Evolutionary conservation across 169 alveolate species (phyloP), one percentile per base, ranked within the genome.

Genomic region (Plasmodium ovale): DNA sequence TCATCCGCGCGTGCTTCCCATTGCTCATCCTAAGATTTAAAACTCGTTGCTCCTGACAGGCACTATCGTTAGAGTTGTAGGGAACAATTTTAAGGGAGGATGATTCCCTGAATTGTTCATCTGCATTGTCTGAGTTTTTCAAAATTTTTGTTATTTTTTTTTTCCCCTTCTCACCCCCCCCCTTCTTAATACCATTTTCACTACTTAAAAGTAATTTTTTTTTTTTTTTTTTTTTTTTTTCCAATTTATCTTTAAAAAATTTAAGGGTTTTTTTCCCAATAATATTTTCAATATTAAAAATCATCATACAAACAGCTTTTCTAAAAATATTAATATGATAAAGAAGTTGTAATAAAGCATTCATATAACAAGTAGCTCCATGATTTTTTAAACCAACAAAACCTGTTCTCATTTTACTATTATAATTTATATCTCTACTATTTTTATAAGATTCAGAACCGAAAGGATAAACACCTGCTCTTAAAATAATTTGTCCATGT

Each of bases 311-410:
- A 6, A 96, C 98, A 10, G 97, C 97, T 68, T 98, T 96, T 72
- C 99, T 93, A 89, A 98, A 98, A 49, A 98, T 94, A 14, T 99
- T 98, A 29, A 98, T 97, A 97, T 98, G 98, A 89, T 95, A 99
- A 5, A 99, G 93, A 71, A 98, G 96, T 93, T 99, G 99, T 58
- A 99, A 94, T 37, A 98, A 94, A 37, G 99, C 98, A 92, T 98
- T 99, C 99, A 99, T 98, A 92, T 99, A 99, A 94, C 99, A 99
- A 10, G 99, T 98, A 64, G 99, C 99, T 7, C 99, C 99, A 56
- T 97, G 97, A 90, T 98, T 98, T 70, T 96, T 96, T 51, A 98
- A 71, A 1, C 99, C 99, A 19, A 98, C 99, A 89, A 92, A 97
- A 0, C 99, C 99, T 12, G 99, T 96, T 12, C 95, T 90, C 2